Conservation (phyloP, 176 grass and related monocot species). For the Aechmea fasciata region DNA sequence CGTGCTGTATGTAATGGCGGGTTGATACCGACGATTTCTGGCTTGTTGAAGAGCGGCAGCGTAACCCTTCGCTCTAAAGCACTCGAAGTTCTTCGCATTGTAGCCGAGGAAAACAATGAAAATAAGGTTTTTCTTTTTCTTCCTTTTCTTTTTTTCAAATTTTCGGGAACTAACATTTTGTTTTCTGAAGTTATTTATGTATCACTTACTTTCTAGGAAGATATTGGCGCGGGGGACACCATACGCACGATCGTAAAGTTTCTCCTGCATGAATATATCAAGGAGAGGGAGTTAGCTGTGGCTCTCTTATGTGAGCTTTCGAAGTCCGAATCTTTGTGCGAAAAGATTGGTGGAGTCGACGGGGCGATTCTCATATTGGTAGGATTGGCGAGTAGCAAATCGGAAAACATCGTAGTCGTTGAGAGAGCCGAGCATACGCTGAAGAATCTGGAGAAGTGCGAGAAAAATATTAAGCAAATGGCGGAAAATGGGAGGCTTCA, state of each 20-base stretch:
- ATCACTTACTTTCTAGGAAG: conserved; percentile 29
- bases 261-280: conserved; percentile 45
- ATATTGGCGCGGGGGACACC: conserved; percentile 50
- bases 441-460: conserved; percentile 51
- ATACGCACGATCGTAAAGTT: conserved; percentile 74
- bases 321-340: conserved; percentile 29
- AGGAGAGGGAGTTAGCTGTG: conserved; percentile 63
- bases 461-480: conserved; percentile 71
- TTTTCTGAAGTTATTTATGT: neutral
- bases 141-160: neutral
- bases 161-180: conserved; percentile 3
- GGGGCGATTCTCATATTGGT: conserved; percentile 71
- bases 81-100: conserved; percentile 28
- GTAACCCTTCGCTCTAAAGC: conserved; percentile 29
- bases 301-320: conserved; percentile 54
- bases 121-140: conserved; percentile 37
- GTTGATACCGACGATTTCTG: conserved; percentile 26
- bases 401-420: conserved; percentile 45
- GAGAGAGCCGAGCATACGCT: conserved; percentile 69
- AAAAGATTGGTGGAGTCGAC: conserved; percentile 49
- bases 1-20: conserved; percentile 24
- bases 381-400: conserved; percentile 61
- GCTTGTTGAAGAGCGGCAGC: conserved; percentile 39
- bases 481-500: conserved; percentile 71
- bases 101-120: conserved; percentile 33